A percentile compares a stretch with the other conserved stretches of the same genome.
These are phyloP conservation scores for Conticribra weissflogii DNA, from an alignment of 108 stramenopile genomes.

Conservation along the genomic window DNA sequence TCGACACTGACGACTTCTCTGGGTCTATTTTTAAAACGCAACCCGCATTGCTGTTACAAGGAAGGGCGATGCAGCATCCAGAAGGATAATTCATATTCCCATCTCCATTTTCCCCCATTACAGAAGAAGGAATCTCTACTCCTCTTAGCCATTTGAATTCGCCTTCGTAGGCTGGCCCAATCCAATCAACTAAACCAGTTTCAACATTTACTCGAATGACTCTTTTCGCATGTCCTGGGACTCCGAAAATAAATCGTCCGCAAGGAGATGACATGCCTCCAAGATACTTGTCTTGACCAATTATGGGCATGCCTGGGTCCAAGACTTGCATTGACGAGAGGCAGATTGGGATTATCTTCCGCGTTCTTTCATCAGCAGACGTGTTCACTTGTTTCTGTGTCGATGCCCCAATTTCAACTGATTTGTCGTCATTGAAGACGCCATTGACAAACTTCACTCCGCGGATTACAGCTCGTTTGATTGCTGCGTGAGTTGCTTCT, in stretches of 20 bases:
- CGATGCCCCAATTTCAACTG: conserved; percentile 4
- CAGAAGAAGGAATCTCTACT: conserved; percentile 55
- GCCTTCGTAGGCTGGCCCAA: conserved; percentile 55
- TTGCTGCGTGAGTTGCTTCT: conserved; percentile 31
- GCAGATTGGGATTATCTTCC: too few relatives aligned
- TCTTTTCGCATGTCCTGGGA: conserved; percentile 66
- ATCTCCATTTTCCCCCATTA: conserved; percentile 31
- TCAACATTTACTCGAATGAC: conserved; percentile 54
- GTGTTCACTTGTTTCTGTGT: not conserved
- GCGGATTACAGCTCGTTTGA: conserved; percentile 55
- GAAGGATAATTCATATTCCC: conserved; percentile 38
- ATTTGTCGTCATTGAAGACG: conserved; percentile 10
- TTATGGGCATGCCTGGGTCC: conserved; percentile 5
- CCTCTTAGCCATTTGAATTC: conserved; percentile 77
- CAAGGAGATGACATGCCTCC: conserved; percentile 77
- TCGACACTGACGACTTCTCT: conserved; percentile 45
- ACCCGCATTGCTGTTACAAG: conserved; percentile 53
- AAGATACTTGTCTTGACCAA: conserved; percentile 69
- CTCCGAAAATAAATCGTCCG: conserved; percentile 70
- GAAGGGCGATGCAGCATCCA: conserved; percentile 65
- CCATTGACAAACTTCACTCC: conserved; percentile 59
- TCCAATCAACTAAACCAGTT: conserved; percentile 50
- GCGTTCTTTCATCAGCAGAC: too few relatives aligned
- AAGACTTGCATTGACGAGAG: conserved; percentile 13
- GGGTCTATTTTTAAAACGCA: conserved; percentile 69